Evolutionary conservation across 2,329 filamentous ascomycete species (phyloP), one percentile per base, ranked within the genome.

Genomic region (Fusarium sacchari): DNA sequence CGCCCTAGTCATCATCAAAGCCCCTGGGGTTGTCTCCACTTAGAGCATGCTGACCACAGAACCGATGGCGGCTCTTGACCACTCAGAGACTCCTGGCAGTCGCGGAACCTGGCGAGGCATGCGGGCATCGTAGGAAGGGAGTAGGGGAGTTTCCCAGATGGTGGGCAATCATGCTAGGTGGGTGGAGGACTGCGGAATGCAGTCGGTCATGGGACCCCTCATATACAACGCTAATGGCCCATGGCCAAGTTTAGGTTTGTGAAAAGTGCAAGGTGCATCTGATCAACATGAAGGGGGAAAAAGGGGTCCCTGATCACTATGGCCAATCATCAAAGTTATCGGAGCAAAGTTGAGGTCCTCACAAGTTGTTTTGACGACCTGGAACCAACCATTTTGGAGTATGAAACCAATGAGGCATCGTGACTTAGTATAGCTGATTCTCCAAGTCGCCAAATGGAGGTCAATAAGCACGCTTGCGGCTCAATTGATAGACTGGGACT

Each of bases 151-250:
- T 67, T 69, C 26, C 50, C 61, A 71, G 72, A 68, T 69, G 73
- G 73, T 69, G 75, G 64, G 66, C 53, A 64, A 67, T 58, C 61
- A 69, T 75, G 46, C 60, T 71, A 68, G 72, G 72, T 77, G 71
- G 71, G 62, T 66, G 67, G 71, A 60, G 65, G 71, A 60, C 69
- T 75, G 65, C 69, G 73, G 76, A 77, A 78, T 78, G 73, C 75
- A 78, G 59, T 67, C 74, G 76, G 76, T 78, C 76, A 78, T 78
- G 77, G 76, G 76, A 78, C 76, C 76, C 64, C 67, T 74, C 73
- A 53, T 58, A 77, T 78, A 76, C 73, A 71, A 76, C 76, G 76
- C 76, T 78, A 78, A 76, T 65, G 72, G 58, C 66, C 66, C 74
- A 75, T 73, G 72, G 74, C 68, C 75, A 71, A 76, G 68, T 78